A percentile compares a stretch with the other conserved stretches of the same genome.
Evolutionary conservation across 2,329 filamentous ascomycete genomes (phyloP).

Genomic region (Cadophora luteo-olivacea): DNA sequence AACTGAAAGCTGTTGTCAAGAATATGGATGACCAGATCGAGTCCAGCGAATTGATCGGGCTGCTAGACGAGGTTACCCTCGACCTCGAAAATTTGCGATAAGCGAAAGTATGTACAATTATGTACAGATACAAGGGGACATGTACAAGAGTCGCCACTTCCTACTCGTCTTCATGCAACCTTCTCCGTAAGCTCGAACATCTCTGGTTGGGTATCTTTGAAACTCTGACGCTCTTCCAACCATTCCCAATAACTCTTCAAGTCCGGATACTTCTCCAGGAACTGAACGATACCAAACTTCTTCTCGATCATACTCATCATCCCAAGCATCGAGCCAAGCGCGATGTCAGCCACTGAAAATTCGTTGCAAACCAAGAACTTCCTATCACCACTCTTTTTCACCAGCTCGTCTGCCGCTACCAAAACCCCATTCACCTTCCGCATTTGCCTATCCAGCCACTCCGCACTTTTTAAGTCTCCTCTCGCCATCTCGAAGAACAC

Average conservation of each 20-base stretch:
- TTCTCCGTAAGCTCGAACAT: conserved; percentile 33
- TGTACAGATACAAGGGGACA: no score
- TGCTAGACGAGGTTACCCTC: conserved; percentile 50
- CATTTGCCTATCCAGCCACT: conserved; percentile 28
- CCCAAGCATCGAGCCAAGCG: conserved; percentile 24
- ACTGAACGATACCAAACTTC: conserved; percentile 26
- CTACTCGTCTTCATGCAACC: conserved; percentile 16
- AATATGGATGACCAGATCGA: conserved; percentile 39
- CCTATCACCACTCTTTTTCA: conserved; percentile 16
- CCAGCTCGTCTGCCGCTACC: conserved; percentile 20
- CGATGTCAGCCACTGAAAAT: conserved; percentile 29
- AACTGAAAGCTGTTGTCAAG: conserved; percentile 45
- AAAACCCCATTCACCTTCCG: conserved; percentile 26
- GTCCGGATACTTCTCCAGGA: conserved; percentile 23
- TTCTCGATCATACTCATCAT: conserved; percentile 30
- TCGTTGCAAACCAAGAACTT: conserved; percentile 26
- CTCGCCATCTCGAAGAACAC: conserved; percentile 27
- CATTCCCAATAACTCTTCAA: conserved; percentile 28
- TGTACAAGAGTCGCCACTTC: background rate
- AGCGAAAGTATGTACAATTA: background rate
- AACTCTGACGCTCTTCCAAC: conserved; percentile 26
- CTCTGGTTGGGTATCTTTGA: conserved; percentile 23
- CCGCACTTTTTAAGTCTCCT: conserved; percentile 22
- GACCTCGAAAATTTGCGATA: background rate
- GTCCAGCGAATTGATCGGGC: conserved; percentile 48